These are phyloP conservation scores for Phytophthora foliorum DNA, from an alignment of 352 stramenopile genomes.

Conservation along the genomic window DNA sequence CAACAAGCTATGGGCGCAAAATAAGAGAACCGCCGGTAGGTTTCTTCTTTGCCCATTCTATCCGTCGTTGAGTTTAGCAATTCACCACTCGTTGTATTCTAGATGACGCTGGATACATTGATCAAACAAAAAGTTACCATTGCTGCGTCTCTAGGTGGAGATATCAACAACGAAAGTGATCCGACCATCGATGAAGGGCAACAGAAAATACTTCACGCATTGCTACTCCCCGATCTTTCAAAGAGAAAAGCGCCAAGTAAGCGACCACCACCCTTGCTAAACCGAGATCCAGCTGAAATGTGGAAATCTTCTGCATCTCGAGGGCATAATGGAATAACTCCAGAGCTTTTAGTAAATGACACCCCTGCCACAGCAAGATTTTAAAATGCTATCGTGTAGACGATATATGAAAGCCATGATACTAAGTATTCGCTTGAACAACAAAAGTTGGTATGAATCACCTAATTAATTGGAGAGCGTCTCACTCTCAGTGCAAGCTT, in stretches of 20 bases:
- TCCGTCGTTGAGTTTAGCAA: not conserved
- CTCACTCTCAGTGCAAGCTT: no score
- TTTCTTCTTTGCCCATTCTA: conserved; percentile 3
- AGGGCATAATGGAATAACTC: not conserved
- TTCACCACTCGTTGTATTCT: not conserved
- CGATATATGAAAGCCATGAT: no score
- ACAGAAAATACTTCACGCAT: conserved; percentile 19
- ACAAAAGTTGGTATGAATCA: not conserved
- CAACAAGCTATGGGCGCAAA: conserved; percentile 40
- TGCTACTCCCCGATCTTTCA: conserved; percentile 29
- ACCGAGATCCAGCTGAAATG: conserved; percentile 38
- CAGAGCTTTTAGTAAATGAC: conserved; percentile 1
- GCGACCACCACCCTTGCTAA: not conserved
- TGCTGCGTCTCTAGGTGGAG: not conserved
- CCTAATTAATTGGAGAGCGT: no score
- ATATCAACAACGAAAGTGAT: conserved; percentile 24
- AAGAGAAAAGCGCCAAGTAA: conserved; percentile 10
- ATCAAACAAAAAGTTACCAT: conserved; percentile 43
- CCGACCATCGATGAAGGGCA: conserved; percentile 23
- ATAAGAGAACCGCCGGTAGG: conserved; percentile 49
- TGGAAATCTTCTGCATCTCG: conserved; percentile 35
- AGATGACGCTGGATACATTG: conserved; percentile 66
- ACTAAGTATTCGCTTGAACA: not conserved
- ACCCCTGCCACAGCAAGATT: conserved; percentile 41
- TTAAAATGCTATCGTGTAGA: conserved; percentile 6